Evolutionary conservation across 768 basidiomycete genomes (phyloP).

Genomic region (Mycena indigotica): DNA sequence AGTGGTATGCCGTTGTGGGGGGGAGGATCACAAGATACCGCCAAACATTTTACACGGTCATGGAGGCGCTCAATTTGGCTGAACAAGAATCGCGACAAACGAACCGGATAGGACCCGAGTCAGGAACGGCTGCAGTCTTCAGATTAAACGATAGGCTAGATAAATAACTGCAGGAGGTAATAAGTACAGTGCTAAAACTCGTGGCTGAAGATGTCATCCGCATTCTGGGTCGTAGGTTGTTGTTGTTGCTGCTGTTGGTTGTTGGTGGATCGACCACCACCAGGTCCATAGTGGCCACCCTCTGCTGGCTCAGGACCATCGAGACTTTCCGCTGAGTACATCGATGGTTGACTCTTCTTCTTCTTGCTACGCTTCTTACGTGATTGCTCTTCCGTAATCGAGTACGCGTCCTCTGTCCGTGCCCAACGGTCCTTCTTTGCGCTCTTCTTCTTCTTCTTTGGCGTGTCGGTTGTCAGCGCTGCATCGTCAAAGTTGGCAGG

Average conservation of each 20-base stretch:
- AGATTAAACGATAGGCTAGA: no score
- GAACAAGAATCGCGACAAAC: background rate
- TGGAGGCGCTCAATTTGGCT: no score
- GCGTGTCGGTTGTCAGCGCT: conserved; percentile 39
- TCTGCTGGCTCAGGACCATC: conserved; percentile 50
- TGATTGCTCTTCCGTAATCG: conserved; percentile 47
- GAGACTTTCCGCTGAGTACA: conserved; percentile 38
- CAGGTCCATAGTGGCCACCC: conserved; percentile 63
- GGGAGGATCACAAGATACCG: background rate
- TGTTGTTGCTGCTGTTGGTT: conserved; percentile 16
- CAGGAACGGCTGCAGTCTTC: no score
- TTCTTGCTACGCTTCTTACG: conserved; percentile 63
- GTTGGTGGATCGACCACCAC: no score
- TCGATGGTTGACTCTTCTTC: conserved; percentile 50
- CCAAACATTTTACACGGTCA: background rate
- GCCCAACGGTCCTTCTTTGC: conserved; percentile 89
- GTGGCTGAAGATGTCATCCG: conserved; percentile 63
- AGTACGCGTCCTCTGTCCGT: conserved; percentile 83
- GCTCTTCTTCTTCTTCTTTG: conserved; percentile 65
- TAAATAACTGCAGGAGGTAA: background rate
- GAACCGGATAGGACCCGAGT: no score
- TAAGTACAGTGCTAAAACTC: conserved; percentile 49
- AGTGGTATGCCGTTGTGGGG: background rate
- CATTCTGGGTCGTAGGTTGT: conserved; percentile 26
- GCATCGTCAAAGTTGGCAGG: conserved; percentile 82